Evolutionary conservation across 2,329 filamentous ascomycete genomes (phyloP).

Genomic region (Pyricularia sp.): DNA sequence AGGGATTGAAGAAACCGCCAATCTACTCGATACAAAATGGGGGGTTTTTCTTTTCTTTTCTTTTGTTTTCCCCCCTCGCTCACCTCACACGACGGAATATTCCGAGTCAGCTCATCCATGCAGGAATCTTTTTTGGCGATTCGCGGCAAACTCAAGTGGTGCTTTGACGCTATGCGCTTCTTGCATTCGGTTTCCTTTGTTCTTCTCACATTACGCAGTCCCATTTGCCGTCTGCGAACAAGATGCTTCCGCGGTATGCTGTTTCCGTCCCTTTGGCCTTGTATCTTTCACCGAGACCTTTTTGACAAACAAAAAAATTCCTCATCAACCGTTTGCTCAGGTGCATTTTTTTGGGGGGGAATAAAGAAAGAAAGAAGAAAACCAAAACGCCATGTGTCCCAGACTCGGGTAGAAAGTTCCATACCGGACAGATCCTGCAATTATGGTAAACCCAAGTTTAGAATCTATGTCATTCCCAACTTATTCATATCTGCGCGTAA

Average conservation of each 20-base stretch:
- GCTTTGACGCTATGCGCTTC: neutral
- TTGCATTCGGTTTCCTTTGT: neutral
- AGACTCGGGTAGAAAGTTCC: neutral
- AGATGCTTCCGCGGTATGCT: neutral
- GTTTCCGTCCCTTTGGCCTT: neutral
- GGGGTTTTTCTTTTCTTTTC: no score
- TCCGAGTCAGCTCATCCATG: neutral
- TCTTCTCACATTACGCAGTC: neutral
- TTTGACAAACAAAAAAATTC: neutral
- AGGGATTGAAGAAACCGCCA: neutral
- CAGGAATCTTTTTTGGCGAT: neutral
- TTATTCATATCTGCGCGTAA: neutral
- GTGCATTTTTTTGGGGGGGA: neutral
- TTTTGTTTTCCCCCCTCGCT: no score
- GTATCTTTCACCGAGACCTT: neutral
- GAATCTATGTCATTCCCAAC: neutral
- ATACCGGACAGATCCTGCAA: neutral
- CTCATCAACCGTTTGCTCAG: neutral
- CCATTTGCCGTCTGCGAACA: neutral
- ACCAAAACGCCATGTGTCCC: neutral
- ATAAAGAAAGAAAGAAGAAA: neutral
- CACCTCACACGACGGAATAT: neutral
- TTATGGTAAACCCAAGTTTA: neutral
- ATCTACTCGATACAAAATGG: neutral
- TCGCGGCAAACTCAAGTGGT: neutral